Percentiles rank a stretch among this genome's conserved stretches.
Conservation (phyloP, 208 protist species). For the Trichomonas gallinae region DNA sequence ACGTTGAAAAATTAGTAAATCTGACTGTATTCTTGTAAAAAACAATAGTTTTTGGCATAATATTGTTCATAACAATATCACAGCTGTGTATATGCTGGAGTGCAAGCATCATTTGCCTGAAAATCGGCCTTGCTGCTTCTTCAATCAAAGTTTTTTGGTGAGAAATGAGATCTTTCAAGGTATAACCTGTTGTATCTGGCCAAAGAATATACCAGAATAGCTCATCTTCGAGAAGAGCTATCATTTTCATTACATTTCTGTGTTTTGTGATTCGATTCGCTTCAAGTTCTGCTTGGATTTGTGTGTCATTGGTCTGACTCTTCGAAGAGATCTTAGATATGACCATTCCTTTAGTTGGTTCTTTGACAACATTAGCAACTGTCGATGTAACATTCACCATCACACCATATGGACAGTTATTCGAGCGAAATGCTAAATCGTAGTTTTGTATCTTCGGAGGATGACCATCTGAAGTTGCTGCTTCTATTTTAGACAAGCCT, state of each 20-base stretch:
- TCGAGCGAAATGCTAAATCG: background rate
- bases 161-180: background rate
- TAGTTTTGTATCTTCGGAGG: background rate
- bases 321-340: background rate
- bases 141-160: background rate
- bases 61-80: background rate
- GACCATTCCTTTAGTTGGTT: background rate
- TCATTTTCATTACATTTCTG: background rate
- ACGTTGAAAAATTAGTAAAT: background rate
- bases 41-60: background rate
- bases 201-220: background rate
- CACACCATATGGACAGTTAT: background rate
- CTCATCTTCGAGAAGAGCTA: background rate
- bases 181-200: background rate
- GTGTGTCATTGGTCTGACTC: background rate
- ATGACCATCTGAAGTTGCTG: background rate
- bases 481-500: background rate
- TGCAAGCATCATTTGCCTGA: background rate
- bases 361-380: background rate
- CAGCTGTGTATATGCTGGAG: background rate
- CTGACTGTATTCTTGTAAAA: background rate
- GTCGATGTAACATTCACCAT: background rate
- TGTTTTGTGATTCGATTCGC: background rate
- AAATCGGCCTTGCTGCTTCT: constrained; percentile 6
- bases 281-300: background rate